phyloP scores from a whole-genome alignment of 441 rosid species.

The Flueggea neowawraea region DNA sequence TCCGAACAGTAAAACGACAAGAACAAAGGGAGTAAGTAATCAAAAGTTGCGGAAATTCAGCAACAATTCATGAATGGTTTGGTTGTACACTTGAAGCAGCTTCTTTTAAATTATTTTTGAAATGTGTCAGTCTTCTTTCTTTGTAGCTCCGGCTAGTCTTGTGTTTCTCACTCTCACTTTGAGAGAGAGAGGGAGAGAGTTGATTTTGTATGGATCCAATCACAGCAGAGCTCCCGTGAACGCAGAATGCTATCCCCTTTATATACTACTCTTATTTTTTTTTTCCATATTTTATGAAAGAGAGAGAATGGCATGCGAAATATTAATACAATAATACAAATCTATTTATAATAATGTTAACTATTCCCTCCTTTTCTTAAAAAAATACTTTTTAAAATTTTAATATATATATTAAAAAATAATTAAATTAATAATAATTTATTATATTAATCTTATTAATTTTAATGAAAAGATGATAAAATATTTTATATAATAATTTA shows the following conservation, averaged over 20 bases:
- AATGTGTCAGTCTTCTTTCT: too few relatives aligned
- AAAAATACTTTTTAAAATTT: too few relatives aligned
- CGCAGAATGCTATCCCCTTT: constrained; percentile 14
- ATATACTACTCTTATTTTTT: constrained; percentile 2
- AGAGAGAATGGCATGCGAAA: background rate
- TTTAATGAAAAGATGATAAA: too few relatives aligned
- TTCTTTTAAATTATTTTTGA: background rate
- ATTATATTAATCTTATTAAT: too few relatives aligned
- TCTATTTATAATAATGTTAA: too few relatives aligned
- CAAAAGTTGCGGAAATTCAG: constrained; percentile 22
- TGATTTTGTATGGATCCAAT: constrained; percentile 55
- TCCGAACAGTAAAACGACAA: background rate
- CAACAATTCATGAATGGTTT: constrained; percentile 15
- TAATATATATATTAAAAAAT: too few relatives aligned
- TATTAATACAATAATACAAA: too few relatives aligned
- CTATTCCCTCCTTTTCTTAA: too few relatives aligned
- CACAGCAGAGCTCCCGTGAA: constrained; percentile 41
- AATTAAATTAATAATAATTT: too few relatives aligned
- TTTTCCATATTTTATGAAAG: background rate
- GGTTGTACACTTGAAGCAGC: background rate
- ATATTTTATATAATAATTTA: too few relatives aligned
- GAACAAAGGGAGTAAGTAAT: background rate
- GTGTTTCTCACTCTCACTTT: background rate
- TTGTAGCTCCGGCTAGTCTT: background rate
- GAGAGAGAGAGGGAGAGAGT: constrained; percentile 7